These are phyloP conservation scores for Rhodofomes roseus DNA, from an alignment of 1,284 basidiomycete genomes.

Conservation along the genomic window DNA sequence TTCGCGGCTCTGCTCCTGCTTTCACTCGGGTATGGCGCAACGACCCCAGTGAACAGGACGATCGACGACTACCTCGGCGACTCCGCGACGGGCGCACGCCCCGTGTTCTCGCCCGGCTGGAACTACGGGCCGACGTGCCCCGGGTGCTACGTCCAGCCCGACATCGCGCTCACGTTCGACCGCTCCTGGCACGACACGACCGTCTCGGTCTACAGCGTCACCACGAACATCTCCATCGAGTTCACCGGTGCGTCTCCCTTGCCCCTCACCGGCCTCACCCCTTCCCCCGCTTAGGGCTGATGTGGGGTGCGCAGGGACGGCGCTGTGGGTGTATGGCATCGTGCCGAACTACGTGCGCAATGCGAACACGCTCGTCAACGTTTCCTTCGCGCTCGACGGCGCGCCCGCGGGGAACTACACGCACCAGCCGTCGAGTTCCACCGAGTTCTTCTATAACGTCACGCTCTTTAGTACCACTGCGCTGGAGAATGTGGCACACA, in stretches of 20 bases:
- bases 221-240: not conserved
- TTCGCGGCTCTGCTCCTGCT: no score
- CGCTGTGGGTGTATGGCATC: not conserved
- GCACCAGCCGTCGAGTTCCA: not conserved
- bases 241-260: no score
- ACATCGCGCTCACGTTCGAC: not conserved
- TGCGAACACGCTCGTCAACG: not conserved
- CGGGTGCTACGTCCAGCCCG: not conserved
- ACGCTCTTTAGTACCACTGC: not conserved
- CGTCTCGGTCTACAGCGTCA: not conserved
- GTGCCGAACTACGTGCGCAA: not conserved
- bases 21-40: no score
- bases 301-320: not conserved
- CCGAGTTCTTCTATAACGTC: not conserved
- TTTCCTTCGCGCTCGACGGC: not conserved
- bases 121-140: not conserved
- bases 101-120: not conserved
- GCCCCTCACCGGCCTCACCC: no score
- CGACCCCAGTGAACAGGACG: not conserved
- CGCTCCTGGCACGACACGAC: not conserved
- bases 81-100: not conserved
- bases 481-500: not conserved
- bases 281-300: no score
- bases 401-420: not conserved
- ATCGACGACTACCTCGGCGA: not conserved